A percentile compares a stretch with the other conserved stretches of the same genome.
Evolutionary conservation across 148 eudicot genomes (phyloP).

Genomic region (Rhododendron ovatum): DNA sequence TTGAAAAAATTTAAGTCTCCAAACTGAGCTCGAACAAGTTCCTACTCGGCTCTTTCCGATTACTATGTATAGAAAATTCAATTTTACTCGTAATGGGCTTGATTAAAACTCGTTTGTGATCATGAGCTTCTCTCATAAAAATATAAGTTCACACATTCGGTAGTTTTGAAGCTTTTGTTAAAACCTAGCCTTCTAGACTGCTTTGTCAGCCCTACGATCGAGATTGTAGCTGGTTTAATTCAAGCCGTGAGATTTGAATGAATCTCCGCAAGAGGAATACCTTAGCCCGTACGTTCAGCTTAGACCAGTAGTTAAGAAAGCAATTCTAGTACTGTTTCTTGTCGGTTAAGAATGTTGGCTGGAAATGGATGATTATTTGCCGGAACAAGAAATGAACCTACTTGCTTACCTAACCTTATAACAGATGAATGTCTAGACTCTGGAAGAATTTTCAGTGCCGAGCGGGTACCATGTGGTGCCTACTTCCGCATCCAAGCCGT

Average conservation of each 20-base stretch:
- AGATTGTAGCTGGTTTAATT: no score
- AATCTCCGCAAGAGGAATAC: not conserved
- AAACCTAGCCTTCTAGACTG: not conserved
- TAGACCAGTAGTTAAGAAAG: not conserved
- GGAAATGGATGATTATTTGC: not conserved
- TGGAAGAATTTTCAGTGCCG: no score
- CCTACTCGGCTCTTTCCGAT: not conserved
- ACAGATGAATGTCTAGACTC: not conserved
- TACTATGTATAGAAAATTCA: not conserved
- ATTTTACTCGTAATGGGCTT: not conserved
- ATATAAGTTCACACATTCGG: not conserved
- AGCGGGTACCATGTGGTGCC: no score
- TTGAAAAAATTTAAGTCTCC: not conserved
- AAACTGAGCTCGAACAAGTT: not conserved
- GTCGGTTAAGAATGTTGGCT: not conserved
- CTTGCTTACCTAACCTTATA: not conserved
- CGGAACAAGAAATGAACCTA: not conserved
- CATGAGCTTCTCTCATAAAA: not conserved
- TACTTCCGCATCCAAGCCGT: no score
- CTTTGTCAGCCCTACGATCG: not conserved
- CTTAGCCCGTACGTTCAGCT: not conserved
- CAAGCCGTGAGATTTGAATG: not conserved
- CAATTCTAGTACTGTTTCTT: not conserved
- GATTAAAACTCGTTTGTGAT: not conserved
- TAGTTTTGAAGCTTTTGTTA: not conserved